Conservation (phyloP, 1,139 yeast species). For the Saccharomyces hybrid region DNA sequence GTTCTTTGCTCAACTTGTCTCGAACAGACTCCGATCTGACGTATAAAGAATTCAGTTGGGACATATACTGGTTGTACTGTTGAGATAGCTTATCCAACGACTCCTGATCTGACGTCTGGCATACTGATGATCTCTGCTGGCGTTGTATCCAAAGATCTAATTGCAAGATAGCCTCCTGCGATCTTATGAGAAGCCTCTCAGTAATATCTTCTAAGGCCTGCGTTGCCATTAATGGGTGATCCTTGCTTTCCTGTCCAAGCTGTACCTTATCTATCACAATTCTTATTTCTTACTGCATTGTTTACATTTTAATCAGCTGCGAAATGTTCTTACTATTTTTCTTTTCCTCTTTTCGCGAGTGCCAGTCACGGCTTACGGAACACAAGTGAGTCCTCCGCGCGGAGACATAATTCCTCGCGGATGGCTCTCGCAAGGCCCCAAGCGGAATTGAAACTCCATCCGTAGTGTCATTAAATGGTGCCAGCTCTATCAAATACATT, state of each 20-base stretch:
- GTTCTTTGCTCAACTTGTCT: conserved; percentile 14
- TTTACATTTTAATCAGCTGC: not conserved
- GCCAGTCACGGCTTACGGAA: not conserved
- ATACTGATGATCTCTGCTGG: conserved; percentile 14
- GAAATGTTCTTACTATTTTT: not conserved
- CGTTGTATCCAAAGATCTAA: conserved; percentile 25
- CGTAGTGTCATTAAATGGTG: not conserved
- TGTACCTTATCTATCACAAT: not conserved
- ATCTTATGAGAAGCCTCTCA: conserved; percentile 21
- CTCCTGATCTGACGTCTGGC: conserved; percentile 7
- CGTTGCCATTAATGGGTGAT: not conserved
- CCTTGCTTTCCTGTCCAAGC: not conserved
- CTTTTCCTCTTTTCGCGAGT: not conserved
- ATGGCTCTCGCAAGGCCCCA: not conserved
- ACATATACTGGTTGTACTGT: conserved; percentile 20
- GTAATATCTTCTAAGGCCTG: conserved; percentile 18
- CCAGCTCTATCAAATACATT: not conserved
- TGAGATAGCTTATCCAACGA: conserved; percentile 9
- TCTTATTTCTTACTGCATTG: not conserved
- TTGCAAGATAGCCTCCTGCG: conserved; percentile 27
- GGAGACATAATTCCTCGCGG: not conserved
- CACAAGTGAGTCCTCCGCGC: not conserved
- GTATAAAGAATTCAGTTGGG: conserved; percentile 25
- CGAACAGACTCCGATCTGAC: conserved; percentile 23
- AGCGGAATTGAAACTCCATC: conserved; percentile 3